Evolutionary conservation across 768 basidiomycete species (phyloP).

Genomic region (Tulasnella sp.): DNA sequence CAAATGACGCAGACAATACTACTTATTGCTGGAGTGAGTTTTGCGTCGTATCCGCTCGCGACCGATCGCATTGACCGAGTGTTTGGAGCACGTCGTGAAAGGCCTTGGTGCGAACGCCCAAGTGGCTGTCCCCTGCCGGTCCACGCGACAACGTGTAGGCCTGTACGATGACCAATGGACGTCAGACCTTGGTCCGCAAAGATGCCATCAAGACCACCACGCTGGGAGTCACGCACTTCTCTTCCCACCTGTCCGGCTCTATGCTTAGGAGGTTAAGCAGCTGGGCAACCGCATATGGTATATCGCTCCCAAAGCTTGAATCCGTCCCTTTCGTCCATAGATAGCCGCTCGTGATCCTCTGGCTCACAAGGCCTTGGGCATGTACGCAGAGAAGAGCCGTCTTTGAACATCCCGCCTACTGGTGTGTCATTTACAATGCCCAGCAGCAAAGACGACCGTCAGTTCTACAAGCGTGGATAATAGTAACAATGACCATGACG

Average conservation of each 20-base stretch:
- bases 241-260: neutral
- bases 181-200: neutral
- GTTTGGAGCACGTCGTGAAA: neutral
- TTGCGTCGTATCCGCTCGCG: neutral
- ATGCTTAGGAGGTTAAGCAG: neutral
- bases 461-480: neutral
- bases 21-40: neutral
- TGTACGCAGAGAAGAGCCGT: neutral
- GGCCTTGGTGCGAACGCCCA: neutral
- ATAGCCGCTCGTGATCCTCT: neutral
- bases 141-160: conserved; percentile 14
- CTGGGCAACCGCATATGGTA: neutral
- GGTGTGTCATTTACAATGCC: neutral
- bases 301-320: neutral
- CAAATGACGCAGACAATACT: neutral
- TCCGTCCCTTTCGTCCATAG: neutral
- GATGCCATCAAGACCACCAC: neutral
- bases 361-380: neutral
- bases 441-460: neutral
- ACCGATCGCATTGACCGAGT: neutral
- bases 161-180: neutral
- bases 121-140: neutral
- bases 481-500: neutral
- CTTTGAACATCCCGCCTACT: neutral
- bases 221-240: neutral